Base-by-base conservation (phyloP, 208 protist genomes). In the Crithidia fasciculata region DNA sequence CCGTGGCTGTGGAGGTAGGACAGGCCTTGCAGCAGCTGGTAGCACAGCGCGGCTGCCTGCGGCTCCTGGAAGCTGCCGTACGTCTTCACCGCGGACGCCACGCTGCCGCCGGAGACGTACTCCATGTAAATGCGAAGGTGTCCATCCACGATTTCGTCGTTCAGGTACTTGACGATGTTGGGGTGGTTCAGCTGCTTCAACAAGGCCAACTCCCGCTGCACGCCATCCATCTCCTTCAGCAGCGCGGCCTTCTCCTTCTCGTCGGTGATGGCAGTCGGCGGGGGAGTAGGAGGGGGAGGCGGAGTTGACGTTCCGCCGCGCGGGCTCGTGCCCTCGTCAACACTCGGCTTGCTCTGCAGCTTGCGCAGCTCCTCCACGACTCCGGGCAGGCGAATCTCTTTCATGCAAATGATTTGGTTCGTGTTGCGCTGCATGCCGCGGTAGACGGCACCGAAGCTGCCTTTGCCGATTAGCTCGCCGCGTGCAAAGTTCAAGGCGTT, bases 71-170 rank as follows among this genome's bases (percentile, higher is more conserved):
- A 88, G 10, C 77, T 69, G 40, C 94, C 94, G 69, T 91, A 96
- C 9, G 76, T 93, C 49, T 73, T 80, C 8, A 98, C 37, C 10
- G 96, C 82, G 0, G 81, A 82, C n/a, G 83, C 87, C 13, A 98
- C 87, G 54, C 93, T 97, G 41, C 96, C 96, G 53, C 94, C 91
- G 4, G 94, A 78, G 39, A 98, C 87, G 72, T 92, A 97, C 65
- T 98, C 96, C 81, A 98, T 90, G 85, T 96, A 98, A 39, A 98
- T 97, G 40, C 92, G 92, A 40, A 96, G 76, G 60, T 55, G 84
- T 8, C 73, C 81, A 47, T 91, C 85, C 60, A 90, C 84, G 12
- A 84, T 75, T 60, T 97, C 89, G 44, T 90, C 81, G 60, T 93
- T 95, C 37, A 95, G 83, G 74, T 87, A 98, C 58, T 87, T 77